Evolutionary conservation across 768 basidiomycete species (phyloP).

Genomic region (Boletus pseudopeckii): DNA sequence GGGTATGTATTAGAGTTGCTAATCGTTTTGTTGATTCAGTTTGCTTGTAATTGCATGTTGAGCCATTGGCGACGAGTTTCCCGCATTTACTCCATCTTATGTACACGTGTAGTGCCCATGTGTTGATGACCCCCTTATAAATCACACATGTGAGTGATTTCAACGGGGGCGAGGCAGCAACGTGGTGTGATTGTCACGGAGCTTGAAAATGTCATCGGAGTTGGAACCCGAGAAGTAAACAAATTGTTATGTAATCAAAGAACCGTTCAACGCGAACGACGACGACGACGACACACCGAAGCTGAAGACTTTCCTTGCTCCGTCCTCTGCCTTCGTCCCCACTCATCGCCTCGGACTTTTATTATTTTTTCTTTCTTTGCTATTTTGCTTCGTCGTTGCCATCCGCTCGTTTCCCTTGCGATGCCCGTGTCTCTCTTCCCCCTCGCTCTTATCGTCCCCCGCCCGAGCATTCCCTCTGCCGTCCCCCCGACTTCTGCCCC

Average conservation of each 20-base stretch:
- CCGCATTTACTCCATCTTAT: too few species aligned
- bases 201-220: slow-evolving; percentile 20
- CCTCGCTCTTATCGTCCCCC: slow-evolving; percentile 61
- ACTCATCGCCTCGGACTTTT: slow-evolving; percentile 13
- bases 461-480: slow-evolving; percentile 39
- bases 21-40: slow-evolving; percentile 1
- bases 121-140: not conserved
- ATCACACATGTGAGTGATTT: slow-evolving; percentile 24
- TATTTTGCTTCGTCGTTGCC: slow-evolving; percentile 37
- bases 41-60: slow-evolving; percentile 10
- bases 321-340: slow-evolving; percentile 2
- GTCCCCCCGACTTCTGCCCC: slow-evolving; percentile 40
- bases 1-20: not conserved
- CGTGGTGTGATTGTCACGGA: slow-evolving; percentile 24
- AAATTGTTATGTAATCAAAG: slow-evolving; percentile 18
- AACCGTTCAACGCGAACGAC: slow-evolving; percentile 22
- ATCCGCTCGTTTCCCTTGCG: slow-evolving; percentile 42
- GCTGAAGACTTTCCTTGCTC: slow-evolving; percentile 22
- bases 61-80: not conserved
- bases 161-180: slow-evolving; percentile 22
- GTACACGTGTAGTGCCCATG: slow-evolving; percentile 19
- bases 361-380: slow-evolving; percentile 19
- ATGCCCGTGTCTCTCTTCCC: slow-evolving; percentile 47
- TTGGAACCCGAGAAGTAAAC: slow-evolving; percentile 16
- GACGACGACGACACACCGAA: slow-evolving; percentile 16